Conservation (phyloP, 1,284 basidiomycete species). For the Ceratobasidium sp. region DNA sequence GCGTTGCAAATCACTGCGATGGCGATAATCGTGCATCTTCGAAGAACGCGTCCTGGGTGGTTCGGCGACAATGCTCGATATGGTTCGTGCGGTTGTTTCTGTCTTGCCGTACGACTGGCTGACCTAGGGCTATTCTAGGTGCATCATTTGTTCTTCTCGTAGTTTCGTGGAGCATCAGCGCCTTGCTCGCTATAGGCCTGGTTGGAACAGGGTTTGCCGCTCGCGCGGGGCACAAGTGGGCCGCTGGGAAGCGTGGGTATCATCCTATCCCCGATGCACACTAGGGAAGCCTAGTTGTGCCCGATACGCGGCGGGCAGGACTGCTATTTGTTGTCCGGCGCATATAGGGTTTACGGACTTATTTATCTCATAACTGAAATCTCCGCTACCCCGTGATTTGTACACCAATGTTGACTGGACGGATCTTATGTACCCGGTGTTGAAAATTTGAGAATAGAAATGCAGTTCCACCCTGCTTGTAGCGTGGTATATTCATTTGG, state of each 20-base stretch:
- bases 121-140: constrained; percentile 28
- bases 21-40: constrained; percentile 46
- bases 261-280: constrained; percentile 47
- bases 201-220: constrained; percentile 50
- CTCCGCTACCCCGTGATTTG: not conserved
- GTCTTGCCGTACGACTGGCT: not conserved
- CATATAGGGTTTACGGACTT: not conserved
- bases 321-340: not conserved
- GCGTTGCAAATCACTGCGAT: constrained; percentile 47
- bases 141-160: constrained; percentile 45
- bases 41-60: constrained; percentile 31
- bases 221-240: constrained; percentile 47
- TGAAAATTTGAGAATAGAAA: not conserved
- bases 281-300: not conserved
- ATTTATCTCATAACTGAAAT: not conserved
- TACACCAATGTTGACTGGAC: not conserved
- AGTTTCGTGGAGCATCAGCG: constrained; percentile 38
- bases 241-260: constrained; percentile 43
- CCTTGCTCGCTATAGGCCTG: constrained; percentile 46
- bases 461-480: not conserved
- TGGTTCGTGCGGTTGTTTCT: constrained; percentile 17
- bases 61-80: constrained; percentile 33
- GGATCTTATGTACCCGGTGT: not conserved
- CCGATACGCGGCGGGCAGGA: not conserved
- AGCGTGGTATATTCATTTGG: not conserved